Percentiles rank a stretch among this genome's conserved stretches.
Conservation (phyloP, 31 red algal species). For the Bonnemaisonia californica region DNA sequence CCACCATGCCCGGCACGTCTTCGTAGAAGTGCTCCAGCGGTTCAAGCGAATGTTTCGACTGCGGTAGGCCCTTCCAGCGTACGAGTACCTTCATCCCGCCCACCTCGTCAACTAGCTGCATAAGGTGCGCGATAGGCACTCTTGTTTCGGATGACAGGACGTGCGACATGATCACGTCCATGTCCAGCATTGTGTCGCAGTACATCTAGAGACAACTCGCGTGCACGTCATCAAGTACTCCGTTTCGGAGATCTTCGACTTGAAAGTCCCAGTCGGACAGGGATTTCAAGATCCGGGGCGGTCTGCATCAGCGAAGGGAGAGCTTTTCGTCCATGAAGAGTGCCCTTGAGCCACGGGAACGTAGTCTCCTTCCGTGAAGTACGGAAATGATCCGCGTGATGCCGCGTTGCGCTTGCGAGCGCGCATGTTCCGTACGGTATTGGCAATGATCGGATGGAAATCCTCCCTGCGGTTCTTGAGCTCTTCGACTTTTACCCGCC, state of each 20-base stretch:
- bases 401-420: too few relatives aligned
- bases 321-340: neutral
- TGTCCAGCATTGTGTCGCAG: neutral
- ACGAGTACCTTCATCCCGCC: neutral
- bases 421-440: too few relatives aligned
- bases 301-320: neutral
- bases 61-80: neutral
- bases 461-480: too few relatives aligned
- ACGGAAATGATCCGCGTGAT: neutral
- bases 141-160: slow-evolving; percentile 1
- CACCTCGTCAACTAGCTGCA: neutral
- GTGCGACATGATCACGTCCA: neutral
- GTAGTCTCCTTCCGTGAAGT: slow-evolving; percentile 11
- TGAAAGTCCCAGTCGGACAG: neutral
- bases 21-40: slow-evolving; percentile 5
- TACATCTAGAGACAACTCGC: neutral
- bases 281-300: neutral
- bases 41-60: neutral
- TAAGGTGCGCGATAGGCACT: neutral
- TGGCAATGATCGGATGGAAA: too few relatives aligned
- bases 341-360: neutral
- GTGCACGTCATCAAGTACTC: neutral
- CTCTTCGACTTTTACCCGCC: too few relatives aligned
- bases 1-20: neutral
- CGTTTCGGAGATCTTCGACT: slow-evolving; percentile 8